Evolutionary conservation across 495 filamentous ascomycete genomes (phyloP).

Genomic region (Penicillium nucicola): DNA sequence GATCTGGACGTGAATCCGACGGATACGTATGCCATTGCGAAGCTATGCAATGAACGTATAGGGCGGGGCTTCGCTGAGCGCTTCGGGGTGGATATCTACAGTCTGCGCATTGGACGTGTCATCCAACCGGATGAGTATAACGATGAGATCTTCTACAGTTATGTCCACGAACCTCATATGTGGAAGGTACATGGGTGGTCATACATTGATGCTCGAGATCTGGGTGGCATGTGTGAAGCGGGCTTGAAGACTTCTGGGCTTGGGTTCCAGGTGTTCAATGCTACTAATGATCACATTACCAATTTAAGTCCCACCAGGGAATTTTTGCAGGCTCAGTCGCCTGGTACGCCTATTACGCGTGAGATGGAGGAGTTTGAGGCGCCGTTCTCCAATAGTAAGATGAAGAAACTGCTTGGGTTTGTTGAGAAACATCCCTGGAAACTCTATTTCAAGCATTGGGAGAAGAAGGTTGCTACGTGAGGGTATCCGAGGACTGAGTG

Average conservation of each 20-base stretch:
- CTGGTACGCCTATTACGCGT: slow-evolving; percentile 42
- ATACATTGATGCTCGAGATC: slow-evolving; percentile 57
- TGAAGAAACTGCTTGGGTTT: slow-evolving; percentile 52
- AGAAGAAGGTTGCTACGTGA: slow-evolving; percentile 3
- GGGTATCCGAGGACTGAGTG: no score
- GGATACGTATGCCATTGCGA: slow-evolving; percentile 55
- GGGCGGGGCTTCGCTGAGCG: slow-evolving; percentile 50
- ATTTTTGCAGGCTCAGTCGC: slow-evolving; percentile 39
- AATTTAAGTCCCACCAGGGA: slow-evolving; percentile 16
- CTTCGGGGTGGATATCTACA: slow-evolving; percentile 56
- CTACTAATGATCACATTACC: slow-evolving; percentile 55
- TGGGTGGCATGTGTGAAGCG: slow-evolving; percentile 41
- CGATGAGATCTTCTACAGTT: slow-evolving; percentile 42
- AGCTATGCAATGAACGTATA: slow-evolving; percentile 53
- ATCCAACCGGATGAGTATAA: slow-evolving; percentile 56
- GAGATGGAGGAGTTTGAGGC: slow-evolving; percentile 53
- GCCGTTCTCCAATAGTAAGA: slow-evolving; percentile 56
- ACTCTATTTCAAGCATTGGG: slow-evolving; percentile 30
- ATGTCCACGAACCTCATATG: slow-evolving; percentile 45
- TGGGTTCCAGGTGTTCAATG: slow-evolving; percentile 59
- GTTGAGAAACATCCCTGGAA: slow-evolving; percentile 54
- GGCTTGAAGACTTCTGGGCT: slow-evolving; percentile 32
- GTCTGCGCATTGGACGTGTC: slow-evolving; percentile 53
- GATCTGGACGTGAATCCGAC: slow-evolving; percentile 48
- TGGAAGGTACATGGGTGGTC: slow-evolving; percentile 57